Conservation (phyloP, 2,329 filamentous ascomycete genomes). For the Hymenoscyphus scutula region DNA sequence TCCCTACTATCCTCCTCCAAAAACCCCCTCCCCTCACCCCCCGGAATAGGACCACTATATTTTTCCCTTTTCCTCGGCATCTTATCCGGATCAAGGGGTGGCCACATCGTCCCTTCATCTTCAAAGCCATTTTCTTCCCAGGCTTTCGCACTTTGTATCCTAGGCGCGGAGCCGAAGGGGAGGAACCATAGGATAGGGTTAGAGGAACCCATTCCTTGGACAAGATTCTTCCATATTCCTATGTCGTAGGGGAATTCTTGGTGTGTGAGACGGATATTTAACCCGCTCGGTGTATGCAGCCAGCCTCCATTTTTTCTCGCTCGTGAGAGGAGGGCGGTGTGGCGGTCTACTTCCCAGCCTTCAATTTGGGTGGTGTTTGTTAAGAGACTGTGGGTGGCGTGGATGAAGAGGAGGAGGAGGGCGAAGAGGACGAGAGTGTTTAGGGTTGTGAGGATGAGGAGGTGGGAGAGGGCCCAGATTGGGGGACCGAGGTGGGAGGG, state of each 20-base stretch:
- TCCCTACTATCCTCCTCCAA: slow-evolving; percentile 33
- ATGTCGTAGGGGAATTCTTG: slow-evolving; percentile 83
- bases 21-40: background rate
- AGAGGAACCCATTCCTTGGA: slow-evolving; percentile 69
- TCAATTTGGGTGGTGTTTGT: slow-evolving; percentile 81
- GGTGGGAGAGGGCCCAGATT: slow-evolving; percentile 54
- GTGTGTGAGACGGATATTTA: slow-evolving; percentile 52
- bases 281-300: slow-evolving; percentile 45
- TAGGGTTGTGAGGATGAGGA: slow-evolving; percentile 58
- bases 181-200: slow-evolving; percentile 68
- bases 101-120: slow-evolving; percentile 58
- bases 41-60: background rate
- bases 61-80: slow-evolving; percentile 34
- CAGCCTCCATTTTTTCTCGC: slow-evolving; percentile 41
- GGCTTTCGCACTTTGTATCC: slow-evolving; percentile 41
- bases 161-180: slow-evolving; percentile 58
- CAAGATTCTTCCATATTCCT: slow-evolving; percentile 70
- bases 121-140: slow-evolving; percentile 80
- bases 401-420: slow-evolving; percentile 63
- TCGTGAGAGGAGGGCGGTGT: slow-evolving; percentile 54
- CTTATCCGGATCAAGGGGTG: slow-evolving; percentile 62
- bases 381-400: slow-evolving; percentile 58
- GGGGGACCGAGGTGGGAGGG: slow-evolving; percentile 74
- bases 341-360: slow-evolving; percentile 68
- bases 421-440: slow-evolving; percentile 60